Conservation (phyloP, 108 stramenopile genomes). For the Nannochloropsis oceanica region DNA sequence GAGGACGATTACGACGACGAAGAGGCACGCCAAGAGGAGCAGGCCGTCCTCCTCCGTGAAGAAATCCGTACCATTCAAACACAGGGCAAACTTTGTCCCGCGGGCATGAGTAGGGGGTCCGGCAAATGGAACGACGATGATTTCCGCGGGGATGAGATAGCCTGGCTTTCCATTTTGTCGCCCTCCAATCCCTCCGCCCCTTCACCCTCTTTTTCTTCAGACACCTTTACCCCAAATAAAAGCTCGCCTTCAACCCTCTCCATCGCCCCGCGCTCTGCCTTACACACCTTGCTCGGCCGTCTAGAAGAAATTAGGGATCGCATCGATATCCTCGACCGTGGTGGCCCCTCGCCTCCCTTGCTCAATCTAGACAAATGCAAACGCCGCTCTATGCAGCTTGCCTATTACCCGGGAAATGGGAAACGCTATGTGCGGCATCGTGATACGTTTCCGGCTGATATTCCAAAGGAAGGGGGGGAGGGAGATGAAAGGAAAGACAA, state of each 20-base stretch:
- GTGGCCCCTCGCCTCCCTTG: not conserved
- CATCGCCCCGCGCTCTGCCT: not conserved
- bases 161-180: not conserved
- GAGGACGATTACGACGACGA: not conserved
- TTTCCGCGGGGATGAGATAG: not conserved
- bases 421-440: not conserved
- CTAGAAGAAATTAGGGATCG: not conserved
- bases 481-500: no score
- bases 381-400: not conserved
- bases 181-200: no score
- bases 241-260: no score
- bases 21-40: not conserved
- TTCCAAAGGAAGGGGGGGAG: no score
- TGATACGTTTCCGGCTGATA: not conserved
- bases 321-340: not conserved
- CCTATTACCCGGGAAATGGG: not conserved
- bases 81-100: not conserved
- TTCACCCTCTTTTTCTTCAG: no score
- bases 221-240: no score
- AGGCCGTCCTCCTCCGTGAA: not conserved
- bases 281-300: not conserved
- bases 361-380: not conserved
- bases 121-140: not conserved
- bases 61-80: not conserved
- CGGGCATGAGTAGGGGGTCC: not conserved